Conservation (phyloP, 2,329 filamentous ascomycete genomes). For the Aspergillus awamori region DNA sequence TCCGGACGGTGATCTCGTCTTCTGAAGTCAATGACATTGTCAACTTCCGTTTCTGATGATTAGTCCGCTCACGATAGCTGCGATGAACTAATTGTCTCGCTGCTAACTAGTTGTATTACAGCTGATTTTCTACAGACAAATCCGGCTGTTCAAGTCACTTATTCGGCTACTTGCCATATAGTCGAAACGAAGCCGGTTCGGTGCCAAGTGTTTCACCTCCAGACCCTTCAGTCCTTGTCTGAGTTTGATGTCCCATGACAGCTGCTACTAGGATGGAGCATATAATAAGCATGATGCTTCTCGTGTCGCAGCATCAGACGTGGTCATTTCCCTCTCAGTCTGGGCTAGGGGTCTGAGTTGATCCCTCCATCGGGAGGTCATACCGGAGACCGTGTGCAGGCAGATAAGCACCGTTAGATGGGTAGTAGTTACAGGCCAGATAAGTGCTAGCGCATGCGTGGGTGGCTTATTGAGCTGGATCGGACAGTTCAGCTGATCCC, state of each 20-base stretch:
- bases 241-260: constrained; percentile 4
- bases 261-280: not conserved
- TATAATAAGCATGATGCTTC: not conserved
- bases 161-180: not conserved
- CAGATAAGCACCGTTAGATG: not conserved
- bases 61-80: not conserved
- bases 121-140: not conserved
- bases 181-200: constrained; percentile 7
- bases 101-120: not conserved
- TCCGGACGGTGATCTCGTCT: not conserved
- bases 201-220: constrained; percentile 5
- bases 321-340: not conserved
- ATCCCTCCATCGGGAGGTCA: not conserved
- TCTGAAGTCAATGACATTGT: not conserved
- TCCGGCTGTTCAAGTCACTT: not conserved
- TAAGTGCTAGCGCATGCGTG: not conserved
- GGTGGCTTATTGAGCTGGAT: not conserved
- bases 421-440: not conserved
- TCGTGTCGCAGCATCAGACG: not conserved
- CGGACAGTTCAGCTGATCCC: not conserved
- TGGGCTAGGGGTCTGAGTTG: not conserved
- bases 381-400: not conserved
- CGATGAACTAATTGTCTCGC: not conserved
- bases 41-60: not conserved
- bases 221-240: constrained; percentile 7